Base-by-base conservation (phyloP, 306 rosid genomes). In the Prunus mongolica region DNA sequence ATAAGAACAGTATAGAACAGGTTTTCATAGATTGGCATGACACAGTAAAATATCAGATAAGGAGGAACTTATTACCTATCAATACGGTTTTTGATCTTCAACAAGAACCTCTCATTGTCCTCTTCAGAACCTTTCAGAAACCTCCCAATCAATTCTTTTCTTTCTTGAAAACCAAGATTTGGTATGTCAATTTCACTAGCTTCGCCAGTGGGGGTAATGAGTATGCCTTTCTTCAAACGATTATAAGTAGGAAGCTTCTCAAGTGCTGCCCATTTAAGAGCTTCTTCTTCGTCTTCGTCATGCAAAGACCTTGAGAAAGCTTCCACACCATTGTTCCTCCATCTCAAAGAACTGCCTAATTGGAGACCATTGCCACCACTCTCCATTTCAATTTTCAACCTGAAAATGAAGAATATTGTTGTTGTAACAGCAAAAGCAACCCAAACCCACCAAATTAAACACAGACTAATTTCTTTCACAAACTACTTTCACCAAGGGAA, bases 231-330 rank as follows among this genome's bases (percentile, higher is more conserved):
- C 73, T 83, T 89, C 45, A 93, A 24, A 57, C 97, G 98, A 51
- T 70, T 72, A 80, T 85, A 89, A 6, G 97, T 91, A 4, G 97
- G 98, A 30, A 93, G 93, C 78, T 71, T 89, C 75, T 93, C 88
- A 5, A 93, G 78, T 0, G 89, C 88, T 61, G 90, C 89, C 97
- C 97, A 89, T 76, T 82, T 87, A 5, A 93, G 89, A 83, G 89
- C 91, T 61, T 78, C 89, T 81, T 89, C 97, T 71, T 90, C 96
- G 2, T 85, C 84, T 32, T 85, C 92, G 16, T 78, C 74, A 0
- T 18, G 38, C 2, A 72, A 74, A 18, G 96, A 86, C 50, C 74
- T 78, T 1, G 91, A 79, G 68, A 91, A 93, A 65, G 76, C 81
- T 14, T 87, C 91, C 62, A 50, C 27, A 6, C 65, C 60, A 71